Evolutionary conservation across 805 yeast species (phyloP).

Genomic region (Ogataea trehaloabstinens): DNA sequence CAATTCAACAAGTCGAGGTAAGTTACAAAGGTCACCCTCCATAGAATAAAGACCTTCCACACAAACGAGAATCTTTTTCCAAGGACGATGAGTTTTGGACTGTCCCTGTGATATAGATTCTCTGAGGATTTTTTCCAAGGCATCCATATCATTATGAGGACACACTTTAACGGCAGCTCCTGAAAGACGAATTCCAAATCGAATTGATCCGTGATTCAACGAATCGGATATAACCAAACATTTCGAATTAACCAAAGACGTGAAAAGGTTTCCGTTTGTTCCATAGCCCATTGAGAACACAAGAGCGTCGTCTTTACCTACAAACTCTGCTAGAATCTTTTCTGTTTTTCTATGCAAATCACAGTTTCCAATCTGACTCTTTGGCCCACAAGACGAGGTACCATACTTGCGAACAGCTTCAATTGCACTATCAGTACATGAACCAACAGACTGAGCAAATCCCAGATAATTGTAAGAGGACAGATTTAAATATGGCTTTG

Average conservation of each 20-base stretch:
- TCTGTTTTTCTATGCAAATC: conserved; percentile 77
- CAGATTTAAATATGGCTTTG: conserved; percentile 76
- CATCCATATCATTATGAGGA: conserved; percentile 86
- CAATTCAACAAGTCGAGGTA: conserved; percentile 71
- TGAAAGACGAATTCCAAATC: conserved; percentile 90
- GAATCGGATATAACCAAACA: conserved; percentile 93
- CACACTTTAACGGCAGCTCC: conserved; percentile 92
- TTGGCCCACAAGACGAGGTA: conserved; percentile 74
- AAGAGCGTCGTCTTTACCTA: conserved; percentile 87
- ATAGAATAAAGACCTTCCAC: conserved; percentile 91
- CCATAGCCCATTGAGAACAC: conserved; percentile 94
- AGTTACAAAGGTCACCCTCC: conserved; percentile 88
- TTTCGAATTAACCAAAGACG: conserved; percentile 78
- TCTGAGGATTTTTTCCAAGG: conserved; percentile 71
- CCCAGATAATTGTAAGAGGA: conserved; percentile 94
- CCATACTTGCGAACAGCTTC: conserved; percentile 67
- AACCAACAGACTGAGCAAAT: conserved; percentile 92
- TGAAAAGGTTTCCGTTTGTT: conserved; percentile 86
- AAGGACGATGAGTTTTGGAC: conserved; percentile 93
- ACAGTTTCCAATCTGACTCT: conserved; percentile 71
- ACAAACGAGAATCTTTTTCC: conserved; percentile 82
- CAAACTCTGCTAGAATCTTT: conserved; percentile 71
- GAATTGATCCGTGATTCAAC: conserved; percentile 90
- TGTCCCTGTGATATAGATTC: conserved; percentile 92
- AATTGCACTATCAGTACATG: conserved; percentile 79